Base-by-base conservation (phyloP, 306 rosid genomes). In the Lagenaria siceraria region DNA sequence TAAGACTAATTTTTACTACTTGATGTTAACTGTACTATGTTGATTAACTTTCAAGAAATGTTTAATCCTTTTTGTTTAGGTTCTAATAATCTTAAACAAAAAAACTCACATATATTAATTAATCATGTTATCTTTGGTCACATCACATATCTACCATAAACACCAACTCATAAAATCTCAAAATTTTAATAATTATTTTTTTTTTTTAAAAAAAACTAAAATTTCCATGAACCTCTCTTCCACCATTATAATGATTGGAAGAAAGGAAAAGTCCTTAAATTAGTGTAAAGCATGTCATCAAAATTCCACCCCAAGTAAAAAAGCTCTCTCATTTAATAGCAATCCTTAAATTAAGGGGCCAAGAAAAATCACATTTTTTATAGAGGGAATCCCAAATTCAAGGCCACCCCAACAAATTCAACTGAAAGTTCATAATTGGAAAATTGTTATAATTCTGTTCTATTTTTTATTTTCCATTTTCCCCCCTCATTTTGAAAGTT, bases 391-490 rank as follows among this genome's bases (percentile, higher is more conserved):
- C 87, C 87, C 72, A 80, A 80, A 71, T 86, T 80, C 69, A 81
- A 84, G 80, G 87, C 73, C 46, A 60, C 27, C 80, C 79, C 74
- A 25, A 59, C 85, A 86, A 88, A 84, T 81, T 74, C 79, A 83
- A 81, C 77, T 31, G 58, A 73, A 51, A 17, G 19, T 51, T 73
- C 48, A 73, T 49, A 73, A 73, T 9, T 73, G 77, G 77, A 52
- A 73, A 73, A 49, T 73, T 22, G 77, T 73, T 51, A 27, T 25
- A 49, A 24, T 24, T 71, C 36, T 27, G 17, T 72, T 49, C 19
- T 27, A 0, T 29, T 51, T 27, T 15, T 53, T 18, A 2, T 33
- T 31, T 31, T n/a, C 10, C 14, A 1, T 29, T 51, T 17, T 9
- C 35, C 64, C 35, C 18, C 64, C 18, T 35, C 7, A 18, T 19